Evolutionary conservation across 495 filamentous ascomycete genomes (phyloP).

Genomic region (Pyronema omphalodes): DNA sequence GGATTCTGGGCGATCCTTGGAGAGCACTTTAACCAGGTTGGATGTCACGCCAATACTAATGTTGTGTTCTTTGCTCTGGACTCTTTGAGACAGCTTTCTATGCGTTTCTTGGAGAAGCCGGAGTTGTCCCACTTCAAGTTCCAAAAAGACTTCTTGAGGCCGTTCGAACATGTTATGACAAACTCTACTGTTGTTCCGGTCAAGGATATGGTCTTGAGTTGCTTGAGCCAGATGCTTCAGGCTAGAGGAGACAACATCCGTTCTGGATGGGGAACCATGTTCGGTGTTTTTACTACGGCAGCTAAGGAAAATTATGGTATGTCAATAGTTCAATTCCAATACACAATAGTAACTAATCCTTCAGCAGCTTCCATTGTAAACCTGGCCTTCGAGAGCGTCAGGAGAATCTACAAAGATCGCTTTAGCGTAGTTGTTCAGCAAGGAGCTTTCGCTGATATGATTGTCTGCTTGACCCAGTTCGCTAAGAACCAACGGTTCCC

Average conservation of each 20-base stretch:
- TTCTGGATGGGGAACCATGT: slow-evolving; percentile 98
- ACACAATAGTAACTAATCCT: slow-evolving; percentile 18
- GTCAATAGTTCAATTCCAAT: slow-evolving; percentile 9
- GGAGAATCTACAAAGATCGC: slow-evolving; percentile 92
- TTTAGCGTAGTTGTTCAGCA: slow-evolving; percentile 93
- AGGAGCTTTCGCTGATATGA: slow-evolving; percentile 86
- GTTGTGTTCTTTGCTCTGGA: slow-evolving; percentile 96
- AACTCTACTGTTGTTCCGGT: slow-evolving; percentile 79
- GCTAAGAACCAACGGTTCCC: slow-evolving; percentile 96
- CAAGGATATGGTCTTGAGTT: slow-evolving; percentile 96
- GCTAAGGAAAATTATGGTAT: slow-evolving; percentile 71
- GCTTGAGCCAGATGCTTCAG: slow-evolving; percentile 97
- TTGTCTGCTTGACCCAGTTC: slow-evolving; percentile 93
- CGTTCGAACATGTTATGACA: slow-evolving; percentile 90
- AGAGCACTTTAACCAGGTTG: slow-evolving; percentile 81
- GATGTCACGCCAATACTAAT: slow-evolving; percentile 82
- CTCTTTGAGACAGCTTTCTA: slow-evolving; percentile 82
- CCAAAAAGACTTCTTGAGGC: slow-evolving; percentile 96
- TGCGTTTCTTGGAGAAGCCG: slow-evolving; percentile 97
- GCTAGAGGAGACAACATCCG: slow-evolving; percentile 88
- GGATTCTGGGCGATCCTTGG: slow-evolving; percentile 92
- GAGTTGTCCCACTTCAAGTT: slow-evolving; percentile 98
- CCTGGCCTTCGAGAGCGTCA: slow-evolving; percentile 88
- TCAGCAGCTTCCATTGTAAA: slow-evolving; percentile 73
- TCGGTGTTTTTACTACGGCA: slow-evolving; percentile 92